A percentile compares a stretch with the other conserved stretches of the same genome.
Conservation (phyloP, 352 stramenopile species). For the Phytophthora colocasiae region DNA sequence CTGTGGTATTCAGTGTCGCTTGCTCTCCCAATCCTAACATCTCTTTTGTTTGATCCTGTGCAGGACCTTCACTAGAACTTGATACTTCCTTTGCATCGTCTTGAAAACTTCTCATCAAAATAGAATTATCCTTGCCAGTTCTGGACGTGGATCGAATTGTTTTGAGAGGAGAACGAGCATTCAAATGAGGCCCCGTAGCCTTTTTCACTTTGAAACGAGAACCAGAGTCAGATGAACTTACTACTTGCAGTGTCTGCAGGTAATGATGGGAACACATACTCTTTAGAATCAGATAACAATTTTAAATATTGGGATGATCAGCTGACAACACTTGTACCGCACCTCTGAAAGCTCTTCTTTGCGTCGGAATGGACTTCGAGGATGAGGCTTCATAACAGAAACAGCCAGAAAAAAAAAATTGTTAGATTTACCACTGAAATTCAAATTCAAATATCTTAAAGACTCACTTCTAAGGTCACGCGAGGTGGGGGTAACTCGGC, state of each 20-base stretch:
- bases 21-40: background rate
- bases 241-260: constrained; percentile 4
- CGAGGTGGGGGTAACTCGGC: constrained; percentile 10
- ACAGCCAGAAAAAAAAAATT: background rate
- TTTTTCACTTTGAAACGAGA: constrained; percentile 30
- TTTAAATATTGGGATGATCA: background rate
- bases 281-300: background rate
- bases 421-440: background rate
- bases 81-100: constrained; percentile 8
- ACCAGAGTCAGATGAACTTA: background rate
- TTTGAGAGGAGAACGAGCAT: constrained; percentile 24
- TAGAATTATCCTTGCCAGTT: background rate
- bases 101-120: background rate
- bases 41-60: background rate
- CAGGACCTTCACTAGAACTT: background rate
- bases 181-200: constrained; percentile 5
- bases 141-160: background rate
- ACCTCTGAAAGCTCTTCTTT: constrained; percentile 52
- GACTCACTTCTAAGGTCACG: constrained; percentile 40
- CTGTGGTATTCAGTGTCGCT: background rate
- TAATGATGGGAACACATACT: background rate
- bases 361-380: constrained; percentile 50
- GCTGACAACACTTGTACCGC: background rate
- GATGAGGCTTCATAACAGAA: constrained; percentile 30
- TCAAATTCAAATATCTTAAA: background rate